These are phyloP conservation scores for Didymella lethalis DNA, from an alignment of 2,329 filamentous ascomycete genomes.

Conservation along the genomic window DNA sequence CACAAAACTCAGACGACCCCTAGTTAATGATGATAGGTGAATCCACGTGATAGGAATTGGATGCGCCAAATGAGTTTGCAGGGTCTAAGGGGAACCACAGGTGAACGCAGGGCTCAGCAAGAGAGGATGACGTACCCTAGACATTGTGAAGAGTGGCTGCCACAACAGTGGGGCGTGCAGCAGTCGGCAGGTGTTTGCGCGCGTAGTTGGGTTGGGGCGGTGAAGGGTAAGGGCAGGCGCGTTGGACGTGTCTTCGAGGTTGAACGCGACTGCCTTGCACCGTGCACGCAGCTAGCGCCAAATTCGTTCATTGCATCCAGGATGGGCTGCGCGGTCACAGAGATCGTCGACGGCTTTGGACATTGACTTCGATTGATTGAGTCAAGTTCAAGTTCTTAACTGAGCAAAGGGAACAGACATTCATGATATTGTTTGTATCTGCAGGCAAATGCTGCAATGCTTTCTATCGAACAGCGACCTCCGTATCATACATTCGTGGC, in stretches of 20 bases:
- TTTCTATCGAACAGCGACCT: not conserved
- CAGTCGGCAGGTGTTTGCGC: constrained; percentile 26
- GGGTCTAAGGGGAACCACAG: not conserved
- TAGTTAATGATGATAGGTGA: constrained; percentile 2
- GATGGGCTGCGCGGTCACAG: not conserved
- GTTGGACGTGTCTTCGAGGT: constrained; percentile 33
- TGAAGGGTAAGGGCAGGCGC: constrained; percentile 41
- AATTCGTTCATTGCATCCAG: not conserved
- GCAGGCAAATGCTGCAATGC: constrained; percentile 5
- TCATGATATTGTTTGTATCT: not conserved
- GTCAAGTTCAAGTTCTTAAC: no score
- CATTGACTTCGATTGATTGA: not conserved
- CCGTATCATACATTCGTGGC: constrained; percentile 11
- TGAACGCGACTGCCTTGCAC: constrained; percentile 27
- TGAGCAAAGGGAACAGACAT: not conserved
- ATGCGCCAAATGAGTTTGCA: not conserved
- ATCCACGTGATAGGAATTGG: constrained; percentile 1
- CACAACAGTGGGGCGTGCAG: constrained; percentile 26
- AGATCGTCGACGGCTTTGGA: not conserved
- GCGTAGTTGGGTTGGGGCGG: constrained; percentile 34
- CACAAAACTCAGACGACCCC: not conserved
- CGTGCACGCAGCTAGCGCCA: constrained; percentile 28
- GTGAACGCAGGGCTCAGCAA: not conserved
- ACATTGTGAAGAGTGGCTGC: constrained; percentile 36
- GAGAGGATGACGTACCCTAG: constrained; percentile 44